Percentiles rank a stretch among this genome's conserved stretches.
Evolutionary conservation across 202 grass and related monocot genomes (phyloP).

Genomic region (Miscanthus sacchariflorus): DNA sequence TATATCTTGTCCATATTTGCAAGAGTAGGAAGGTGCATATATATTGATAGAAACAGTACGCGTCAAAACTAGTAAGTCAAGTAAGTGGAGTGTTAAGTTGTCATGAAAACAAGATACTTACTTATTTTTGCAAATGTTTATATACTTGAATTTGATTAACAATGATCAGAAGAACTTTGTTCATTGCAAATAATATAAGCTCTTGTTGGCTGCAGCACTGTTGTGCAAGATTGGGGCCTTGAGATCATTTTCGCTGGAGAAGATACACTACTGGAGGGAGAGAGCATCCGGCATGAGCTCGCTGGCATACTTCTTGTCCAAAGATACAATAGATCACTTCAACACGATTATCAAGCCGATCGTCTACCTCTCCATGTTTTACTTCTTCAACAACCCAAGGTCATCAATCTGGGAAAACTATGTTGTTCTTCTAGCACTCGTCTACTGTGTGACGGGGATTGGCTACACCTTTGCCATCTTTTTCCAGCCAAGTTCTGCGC

Average conservation of each 20-base stretch:
- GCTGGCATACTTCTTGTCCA: conserved; percentile 85
- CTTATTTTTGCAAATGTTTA: not conserved
- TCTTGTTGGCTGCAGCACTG: conserved; percentile 62
- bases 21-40: not conserved
- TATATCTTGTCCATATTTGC: not conserved
- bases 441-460: conserved; percentile 91
- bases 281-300: conserved; percentile 94
- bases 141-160: not conserved
- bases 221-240: conserved; percentile 93
- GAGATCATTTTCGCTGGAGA: conserved; percentile 87
- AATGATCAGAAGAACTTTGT: not conserved
- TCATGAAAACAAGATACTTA: not conserved
- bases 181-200: conserved; percentile 17
- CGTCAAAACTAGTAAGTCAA: not conserved
- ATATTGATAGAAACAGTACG: not conserved
- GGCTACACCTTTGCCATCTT: conserved; percentile 93
- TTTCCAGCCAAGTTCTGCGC: conserved; percentile 85
- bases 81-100: not conserved
- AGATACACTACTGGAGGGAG: conserved; percentile 92
- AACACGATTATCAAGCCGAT: conserved; percentile 91
- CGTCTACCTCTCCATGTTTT: conserved; percentile 97
- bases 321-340: conserved; percentile 94
- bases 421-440: conserved; percentile 70
- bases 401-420: conserved; percentile 97
- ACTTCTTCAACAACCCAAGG: conserved; percentile 97